Evolutionary conservation across 2,329 filamentous ascomycete species (phyloP), one percentile per base, ranked within the genome.

Genomic region (Teratosphaeria destructans): DNA sequence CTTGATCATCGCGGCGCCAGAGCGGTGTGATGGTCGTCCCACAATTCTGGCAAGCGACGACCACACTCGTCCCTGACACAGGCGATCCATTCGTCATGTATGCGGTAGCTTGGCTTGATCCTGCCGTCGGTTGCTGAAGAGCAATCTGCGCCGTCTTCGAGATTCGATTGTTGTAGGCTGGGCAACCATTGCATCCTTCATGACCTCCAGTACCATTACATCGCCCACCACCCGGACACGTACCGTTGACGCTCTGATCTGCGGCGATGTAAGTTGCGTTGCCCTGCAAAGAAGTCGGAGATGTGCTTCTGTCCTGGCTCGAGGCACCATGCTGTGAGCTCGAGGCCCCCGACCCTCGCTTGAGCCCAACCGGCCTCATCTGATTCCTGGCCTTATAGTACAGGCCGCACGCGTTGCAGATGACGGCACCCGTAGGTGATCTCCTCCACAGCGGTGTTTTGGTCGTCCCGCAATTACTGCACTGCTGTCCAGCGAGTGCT

Each of bases 191-290:
- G 73, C 94, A 99, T 23, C 91, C 93, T 71, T 95, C 90, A 35
- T 94, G 91, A 57, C 94, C 94, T 53, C 94, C 94, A 26, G 94
- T 97, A 55, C 94, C 94, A 72, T 99, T 97, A 73, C 94, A 99
- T 60, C 88, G 88, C 47, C 94, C 94, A 63, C 93, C 93, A 43
- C 94, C 94, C 14, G 94, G 94, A 73, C 94, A 99, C 12, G 92
- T 95, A n/a, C 94, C 94, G 52, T 85, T 83, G 4, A 85, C 79
- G 53, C 83, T 86, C 65, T 89, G 85, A 69, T 91, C 88, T 4
- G 87, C 87, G 23, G 88, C 81, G 56, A 94, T 87, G 70, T 92
- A 93, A 3, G 86, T 90, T 34, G 88, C 84, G 39, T 70, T 66
- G 52, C 66, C 67, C 56, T 70, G 69, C 37, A 74, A 63, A 54